Evolutionary conservation across 2,329 filamentous ascomycete genomes (phyloP), one percentile per base, ranked within the genome.

Genomic region (Penicillium expansum): DNA sequence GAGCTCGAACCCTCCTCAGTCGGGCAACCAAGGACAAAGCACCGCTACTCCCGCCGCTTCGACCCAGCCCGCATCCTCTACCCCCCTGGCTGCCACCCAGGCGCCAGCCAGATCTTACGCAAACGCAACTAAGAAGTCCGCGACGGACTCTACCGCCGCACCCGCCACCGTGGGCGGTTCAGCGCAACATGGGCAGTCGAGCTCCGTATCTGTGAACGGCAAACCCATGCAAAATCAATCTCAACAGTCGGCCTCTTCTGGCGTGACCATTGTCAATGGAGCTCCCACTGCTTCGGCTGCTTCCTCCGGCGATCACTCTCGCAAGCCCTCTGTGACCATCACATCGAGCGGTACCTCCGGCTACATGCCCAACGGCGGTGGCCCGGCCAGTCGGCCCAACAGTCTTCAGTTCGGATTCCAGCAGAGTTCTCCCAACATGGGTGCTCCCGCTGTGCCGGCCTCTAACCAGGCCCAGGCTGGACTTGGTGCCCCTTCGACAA

Each of bases 241-340:
- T 39, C 47, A 48, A 14, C 29, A 44, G 49, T 33, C 49, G 22
- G 65, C 71, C 52, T 64, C 69, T 41, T 64, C 72, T 61, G 79
- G 80, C 64, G 82, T 86, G 56, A 81, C 82, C 70, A 82, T 82
- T 69, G 76, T 85, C 67, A 94, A 95, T 84, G 90, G 90, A 69
- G 78, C 72, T 62, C 74, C 75, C 57, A 72, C 74, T 39, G 69
- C 73, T 45, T 69, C 75, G 48, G 65, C 70, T 65, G 78, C 79
- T 33, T 24, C 48, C 20, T 51, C 48, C 65, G 80, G 81, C 66
- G 87, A 91, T 67, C 92, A 97, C 79, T 83, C 82, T 71, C 86
- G 91, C 73, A 96, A 96, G 79, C 86, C 87, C 63, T 96, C 93
- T 18, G 89, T 96, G 69, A 96, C 92, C 69, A 96, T 97, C 80